Percentiles rank a stretch among this genome's conserved stretches.
phyloP scores from a whole-genome alignment of 257 asterid genomes.

The Fraxinus anomala region DNA sequence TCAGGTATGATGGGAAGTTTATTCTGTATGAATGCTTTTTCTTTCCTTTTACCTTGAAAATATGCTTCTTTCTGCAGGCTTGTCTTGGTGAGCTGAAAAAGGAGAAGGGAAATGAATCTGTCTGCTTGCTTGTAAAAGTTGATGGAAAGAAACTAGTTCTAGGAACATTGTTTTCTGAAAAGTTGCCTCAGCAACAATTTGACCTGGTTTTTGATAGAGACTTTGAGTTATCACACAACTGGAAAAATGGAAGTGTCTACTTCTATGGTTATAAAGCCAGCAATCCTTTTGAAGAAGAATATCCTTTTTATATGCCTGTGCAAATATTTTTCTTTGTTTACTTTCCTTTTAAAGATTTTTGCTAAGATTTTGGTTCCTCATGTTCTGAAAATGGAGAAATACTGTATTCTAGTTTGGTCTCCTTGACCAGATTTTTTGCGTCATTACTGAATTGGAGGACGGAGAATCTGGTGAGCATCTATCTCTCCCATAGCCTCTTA shows the following conservation, averaged over 20 bases:
- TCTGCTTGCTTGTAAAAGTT: conserved; percentile 50
- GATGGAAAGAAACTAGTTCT: conserved; percentile 73
- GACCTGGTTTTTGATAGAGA: conserved; percentile 62
- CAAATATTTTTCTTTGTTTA: not conserved
- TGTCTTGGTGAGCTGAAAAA: conserved; percentile 62
- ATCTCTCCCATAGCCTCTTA: not conserved
- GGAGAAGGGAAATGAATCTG: conserved; percentile 51
- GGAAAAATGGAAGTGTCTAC: conserved; percentile 73
- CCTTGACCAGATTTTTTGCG: conserved; percentile 53
- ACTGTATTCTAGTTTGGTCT: not conserved
- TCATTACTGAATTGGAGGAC: conserved; percentile 34
- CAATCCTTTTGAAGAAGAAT: conserved; percentile 55
- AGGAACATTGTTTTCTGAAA: conserved; percentile 64
- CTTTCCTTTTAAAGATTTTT: not conserved
- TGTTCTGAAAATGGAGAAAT: not conserved
- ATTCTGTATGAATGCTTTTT: not conserved
- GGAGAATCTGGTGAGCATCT: conserved; percentile 45
- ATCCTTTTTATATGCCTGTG: conserved; percentile 43
- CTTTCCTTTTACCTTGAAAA: not conserved
- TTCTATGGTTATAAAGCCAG: conserved; percentile 63
- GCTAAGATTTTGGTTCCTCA: too few relatives aligned
- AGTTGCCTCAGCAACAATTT: conserved; percentile 73
- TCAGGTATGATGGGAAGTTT: conserved; percentile 46
- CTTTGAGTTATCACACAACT: conserved; percentile 70
- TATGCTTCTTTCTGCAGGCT: conserved; percentile 43